Base-by-base conservation (phyloP, 2,329 filamentous ascomycete species). In the Botryotinia globosa region DNA sequence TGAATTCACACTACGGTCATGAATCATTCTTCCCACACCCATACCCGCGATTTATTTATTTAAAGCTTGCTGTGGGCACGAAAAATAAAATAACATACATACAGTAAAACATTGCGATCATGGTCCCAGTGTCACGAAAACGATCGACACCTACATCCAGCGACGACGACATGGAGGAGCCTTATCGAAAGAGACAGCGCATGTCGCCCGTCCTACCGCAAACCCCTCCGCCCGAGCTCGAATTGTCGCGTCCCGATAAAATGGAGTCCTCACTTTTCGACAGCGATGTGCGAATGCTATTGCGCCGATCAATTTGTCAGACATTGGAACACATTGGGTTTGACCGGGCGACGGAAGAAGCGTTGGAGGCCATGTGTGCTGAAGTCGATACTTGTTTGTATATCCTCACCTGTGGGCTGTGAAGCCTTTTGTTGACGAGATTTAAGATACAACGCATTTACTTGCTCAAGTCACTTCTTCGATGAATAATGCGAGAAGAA, bases 251-350 rank as follows among this genome's bases (percentile, higher is more conserved):
- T 32, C 32, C 67, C 61, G 70, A 70, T 34, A 22, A 63, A 5
- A 62, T 68, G 62, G 69, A 63, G 42, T 51, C 54, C 42, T 51
- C 66, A 44, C 75, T 80, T 65, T 80, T 79, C 54, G 75, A 80
- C 65, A 79, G 80, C 51, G 76, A 79, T 45, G 78, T 79, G 39
- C 72, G 74, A 45, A 63, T 73, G 32, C 77, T 81, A 2, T 81
- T 91, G 39, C 84, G 85, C 63, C 85, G 88, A 68, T 86, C 87
- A 18, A 86, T 91, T 72, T 85, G 85, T 0, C 79, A 90, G 72
- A 85, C 85, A 4, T 80, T 91, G 42, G 81, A 86, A 59, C 85
- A 89, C 74, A 85, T 90, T 54, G 89, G 89, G 42, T 91, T 90
- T 76, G 83, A 85, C 44, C 82, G 83, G 39, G 85, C 88, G 22